phyloP scores from a whole-genome alignment of 305 asterid species.

The Ajuga reptans region DNA sequence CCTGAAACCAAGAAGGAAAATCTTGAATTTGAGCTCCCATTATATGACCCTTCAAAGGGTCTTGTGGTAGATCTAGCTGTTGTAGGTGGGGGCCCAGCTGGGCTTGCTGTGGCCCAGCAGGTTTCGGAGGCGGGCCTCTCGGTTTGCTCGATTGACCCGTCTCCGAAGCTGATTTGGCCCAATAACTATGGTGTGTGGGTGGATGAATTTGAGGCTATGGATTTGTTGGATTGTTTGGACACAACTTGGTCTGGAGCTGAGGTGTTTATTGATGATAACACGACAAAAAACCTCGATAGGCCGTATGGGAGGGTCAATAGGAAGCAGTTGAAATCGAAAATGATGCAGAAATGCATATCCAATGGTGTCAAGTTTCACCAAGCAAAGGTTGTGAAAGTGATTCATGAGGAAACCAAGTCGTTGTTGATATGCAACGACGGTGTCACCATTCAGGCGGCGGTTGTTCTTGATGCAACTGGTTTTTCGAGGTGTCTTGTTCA shows the following conservation, averaged over 20 bases:
- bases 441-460: slow-evolving; percentile 71
- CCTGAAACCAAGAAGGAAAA: slow-evolving; percentile 86
- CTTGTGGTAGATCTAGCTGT: slow-evolving; percentile 75
- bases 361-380: slow-evolving; percentile 94
- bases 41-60: slow-evolving; percentile 65
- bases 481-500: slow-evolving; percentile 77
- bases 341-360: slow-evolving; percentile 85
- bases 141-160: slow-evolving; percentile 89
- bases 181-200: slow-evolving; percentile 98
- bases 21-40: slow-evolving; percentile 88
- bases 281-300: slow-evolving; percentile 62
- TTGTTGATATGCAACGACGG: slow-evolving; percentile 79
- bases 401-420: slow-evolving; percentile 80
- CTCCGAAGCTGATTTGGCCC: slow-evolving; percentile 87
- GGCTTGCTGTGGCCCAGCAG: slow-evolving; percentile 95
- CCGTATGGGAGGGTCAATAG: slow-evolving; percentile 89
- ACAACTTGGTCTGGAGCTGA: slow-evolving; percentile 85
- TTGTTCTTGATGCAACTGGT: slow-evolving; percentile 97
- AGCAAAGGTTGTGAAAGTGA: slow-evolving; percentile 79
- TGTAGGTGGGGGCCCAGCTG: slow-evolving; percentile 98
- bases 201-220: slow-evolving; percentile 98
- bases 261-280: slow-evolving; percentile 55
- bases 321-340: slow-evolving; percentile 76
- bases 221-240: slow-evolving; percentile 87
- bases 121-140: slow-evolving; percentile 93